These are phyloP conservation scores for Phytopythium litorale DNA, from an alignment of 352 stramenopile genomes.

Conservation along the genomic window DNA sequence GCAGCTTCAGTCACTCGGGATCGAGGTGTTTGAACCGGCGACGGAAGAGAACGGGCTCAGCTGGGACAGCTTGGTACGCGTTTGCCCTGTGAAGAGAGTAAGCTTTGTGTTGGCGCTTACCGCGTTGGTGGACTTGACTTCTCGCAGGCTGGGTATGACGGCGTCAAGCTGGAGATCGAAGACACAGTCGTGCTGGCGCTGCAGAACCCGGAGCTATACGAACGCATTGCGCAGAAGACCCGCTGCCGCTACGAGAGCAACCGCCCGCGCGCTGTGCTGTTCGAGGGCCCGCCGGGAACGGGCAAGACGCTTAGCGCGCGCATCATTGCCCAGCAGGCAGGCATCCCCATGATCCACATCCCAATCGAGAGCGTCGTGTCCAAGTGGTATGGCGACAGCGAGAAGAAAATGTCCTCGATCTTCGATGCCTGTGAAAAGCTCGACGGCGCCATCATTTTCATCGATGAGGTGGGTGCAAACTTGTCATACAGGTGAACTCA, in stretches of 20 bases:
- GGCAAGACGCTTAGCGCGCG: conserved; percentile 92
- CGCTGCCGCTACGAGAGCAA: conserved; percentile 88
- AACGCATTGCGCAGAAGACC: conserved; percentile 88
- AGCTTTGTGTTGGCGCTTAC: not conserved
- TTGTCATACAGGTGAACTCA: not conserved
- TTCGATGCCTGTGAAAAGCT: conserved; percentile 93
- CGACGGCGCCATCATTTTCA: conserved; percentile 92
- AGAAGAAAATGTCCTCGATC: conserved; percentile 94
- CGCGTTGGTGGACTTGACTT: not conserved
- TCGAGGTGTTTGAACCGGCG: conserved; percentile 74
- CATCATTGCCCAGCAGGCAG: conserved; percentile 92
- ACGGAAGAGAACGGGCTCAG: conserved; percentile 57
- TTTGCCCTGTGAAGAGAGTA: not conserved
- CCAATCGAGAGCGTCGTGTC: conserved; percentile 92
- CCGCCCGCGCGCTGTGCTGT: conserved; percentile 86
- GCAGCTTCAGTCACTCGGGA: conserved; percentile 70
- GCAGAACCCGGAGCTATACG: conserved; percentile 90
- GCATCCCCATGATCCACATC: conserved; percentile 93
- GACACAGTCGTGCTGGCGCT: conserved; percentile 91
- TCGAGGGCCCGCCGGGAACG: conserved; percentile 93
- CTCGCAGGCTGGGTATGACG: conserved; percentile 82
- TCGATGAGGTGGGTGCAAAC: conserved; percentile 77
- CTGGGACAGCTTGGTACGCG: conserved; percentile 76
- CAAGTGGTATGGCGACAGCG: conserved; percentile 95
- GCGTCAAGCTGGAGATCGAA: conserved; percentile 90